phyloP scores from a whole-genome alignment of 257 asterid genomes.

The Primulina tabacum region DNA sequence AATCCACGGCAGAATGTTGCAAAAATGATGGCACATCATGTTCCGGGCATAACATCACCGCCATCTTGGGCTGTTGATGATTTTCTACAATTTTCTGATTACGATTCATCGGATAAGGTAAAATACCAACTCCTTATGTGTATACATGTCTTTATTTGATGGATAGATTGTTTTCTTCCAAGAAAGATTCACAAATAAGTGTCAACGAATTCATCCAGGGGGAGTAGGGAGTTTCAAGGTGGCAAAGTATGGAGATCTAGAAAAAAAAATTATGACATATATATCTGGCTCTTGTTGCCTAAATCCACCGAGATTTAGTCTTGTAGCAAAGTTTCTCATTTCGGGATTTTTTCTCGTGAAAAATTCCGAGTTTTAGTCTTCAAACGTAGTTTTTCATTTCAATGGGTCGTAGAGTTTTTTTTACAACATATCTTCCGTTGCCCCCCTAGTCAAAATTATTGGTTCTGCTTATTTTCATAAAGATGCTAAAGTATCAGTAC shows the following conservation, averaged over 20 bases:
- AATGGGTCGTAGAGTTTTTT: neutral
- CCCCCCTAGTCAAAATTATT: neutral
- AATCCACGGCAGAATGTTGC: constrained; percentile 33
- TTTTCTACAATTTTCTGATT: constrained; percentile 69
- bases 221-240: too few relatives aligned
- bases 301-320: too few relatives aligned
- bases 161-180: neutral
- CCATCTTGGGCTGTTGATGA: constrained; percentile 84
- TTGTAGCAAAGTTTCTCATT: too few relatives aligned
- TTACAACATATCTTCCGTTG: too few relatives aligned
- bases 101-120: constrained; percentile 68
- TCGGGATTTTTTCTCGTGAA: too few relatives aligned
- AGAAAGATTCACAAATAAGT: neutral
- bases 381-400: neutral
- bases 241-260: neutral
- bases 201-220: too few relatives aligned
- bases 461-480: neutral
- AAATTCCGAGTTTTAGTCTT: too few relatives aligned
- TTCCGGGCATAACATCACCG: constrained; percentile 43
- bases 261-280: neutral
- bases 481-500: neutral
- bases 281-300: too few relatives aligned
- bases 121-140: neutral
- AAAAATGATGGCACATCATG: constrained; percentile 39
- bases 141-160: neutral